Evolutionary conservation across 768 basidiomycete species (phyloP), one percentile per base, ranked within the genome.

Genomic region (Lyophyllum semitale): DNA sequence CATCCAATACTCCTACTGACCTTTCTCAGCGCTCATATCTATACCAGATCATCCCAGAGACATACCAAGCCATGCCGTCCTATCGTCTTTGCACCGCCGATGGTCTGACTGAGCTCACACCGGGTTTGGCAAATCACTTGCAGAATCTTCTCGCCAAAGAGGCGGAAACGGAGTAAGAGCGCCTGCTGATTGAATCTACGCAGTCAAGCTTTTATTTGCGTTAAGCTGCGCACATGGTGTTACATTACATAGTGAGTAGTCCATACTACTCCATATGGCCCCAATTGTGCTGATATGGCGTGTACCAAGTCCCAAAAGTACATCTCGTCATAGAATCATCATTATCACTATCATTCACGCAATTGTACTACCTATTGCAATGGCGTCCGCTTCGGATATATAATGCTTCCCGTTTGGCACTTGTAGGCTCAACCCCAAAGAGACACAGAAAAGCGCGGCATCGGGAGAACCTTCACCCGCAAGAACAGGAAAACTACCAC

Each of bases 41-140:
- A 32, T n/a, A 17, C 8, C 61, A 89, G 88, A 86, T 91, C 29
- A 63, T 80, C 9, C 64, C 84, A 0, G 84, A 88, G 25, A 93
- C 91, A 1, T 93, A 93, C 61, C 83, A 89, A 63, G 78, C 87
- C 5, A 93, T 93, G 91, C 90, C 91, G 0, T 79, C 91, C 7
- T 93, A 93, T 67, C 83, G 92, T 18, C 56, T 93, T 17, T 91
- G 88, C 69, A 93, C 92, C 1, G 68, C 80, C 11, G 88, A 92
- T 55, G 92, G 91, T 2, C 70, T 89, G 0, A 77, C 79, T 1
- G 81, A 83, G 54, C 77, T 93, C 47, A 89, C 90, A 0, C 82
- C 84, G 5, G 89, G 88, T 2, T 75, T 93, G 8, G 77, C 81
- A 33, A 65, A 68, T 57, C 75, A 78, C 37, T 75, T 91, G 8